A percentile compares a stretch with the other conserved stretches of the same genome.
phyloP scores from a whole-genome alignment of 2,329 filamentous ascomycete genomes.

The Dactylella cylindrospora region DNA sequence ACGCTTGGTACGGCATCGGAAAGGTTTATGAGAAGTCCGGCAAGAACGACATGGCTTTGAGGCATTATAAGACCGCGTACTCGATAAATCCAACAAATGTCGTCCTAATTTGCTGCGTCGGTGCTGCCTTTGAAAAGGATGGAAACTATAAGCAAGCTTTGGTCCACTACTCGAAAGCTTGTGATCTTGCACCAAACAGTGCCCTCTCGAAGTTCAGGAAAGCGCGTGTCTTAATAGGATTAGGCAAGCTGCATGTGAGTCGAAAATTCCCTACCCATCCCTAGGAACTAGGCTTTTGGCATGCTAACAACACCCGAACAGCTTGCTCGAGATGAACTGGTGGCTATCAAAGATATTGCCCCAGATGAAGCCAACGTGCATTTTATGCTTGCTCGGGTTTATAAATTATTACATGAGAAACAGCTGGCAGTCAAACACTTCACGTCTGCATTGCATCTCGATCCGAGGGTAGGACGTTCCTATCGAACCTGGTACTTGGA shows the following conservation, averaged over 20 bases:
- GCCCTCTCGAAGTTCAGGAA: constrained; percentile 90
- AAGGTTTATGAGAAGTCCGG: constrained; percentile 86
- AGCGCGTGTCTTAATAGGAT: constrained; percentile 77
- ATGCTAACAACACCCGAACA: constrained; percentile 54
- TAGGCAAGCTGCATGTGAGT: constrained; percentile 59
- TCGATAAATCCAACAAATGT: constrained; percentile 91
- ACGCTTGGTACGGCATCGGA: constrained; percentile 92
- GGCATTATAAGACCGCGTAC: constrained; percentile 85
- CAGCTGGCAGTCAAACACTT: constrained; percentile 86
- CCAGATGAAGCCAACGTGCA: constrained; percentile 96
- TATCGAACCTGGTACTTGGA: background rate
- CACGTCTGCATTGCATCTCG: constrained; percentile 89
- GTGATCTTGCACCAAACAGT: constrained; percentile 76
- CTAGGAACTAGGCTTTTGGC: background rate
- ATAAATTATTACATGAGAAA: constrained; percentile 71
- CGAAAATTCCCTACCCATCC: background rate
- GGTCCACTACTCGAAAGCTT: constrained; percentile 77
- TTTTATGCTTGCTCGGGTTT: constrained; percentile 84
- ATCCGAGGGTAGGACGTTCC: constrained; percentile 75
- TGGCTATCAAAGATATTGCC: constrained; percentile 84
- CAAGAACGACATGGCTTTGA: constrained; percentile 85
- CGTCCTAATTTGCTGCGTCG: constrained; percentile 88
- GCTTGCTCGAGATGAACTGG: constrained; percentile 76
- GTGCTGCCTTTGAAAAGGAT: constrained; percentile 83
- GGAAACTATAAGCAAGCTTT: constrained; percentile 78